These are phyloP conservation scores for Endothia cerciana DNA, from an alignment of 2,329 filamentous ascomycete species.

Conservation along the genomic window DNA sequence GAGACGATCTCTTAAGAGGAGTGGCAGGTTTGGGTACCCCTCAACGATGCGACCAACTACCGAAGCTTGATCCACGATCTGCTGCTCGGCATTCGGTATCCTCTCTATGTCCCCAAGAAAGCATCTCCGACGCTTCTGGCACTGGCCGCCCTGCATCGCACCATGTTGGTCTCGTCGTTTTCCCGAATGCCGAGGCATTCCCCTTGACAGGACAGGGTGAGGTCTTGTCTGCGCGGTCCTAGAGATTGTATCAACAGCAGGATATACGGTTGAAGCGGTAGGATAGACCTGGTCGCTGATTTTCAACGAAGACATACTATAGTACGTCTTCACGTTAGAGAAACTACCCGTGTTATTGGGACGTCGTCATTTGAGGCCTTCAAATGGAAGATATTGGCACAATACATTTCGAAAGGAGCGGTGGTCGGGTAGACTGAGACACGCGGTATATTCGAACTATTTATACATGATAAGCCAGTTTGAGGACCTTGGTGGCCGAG, in stretches of 20 bases:
- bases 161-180: not conserved
- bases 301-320: no score
- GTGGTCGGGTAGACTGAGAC: not conserved
- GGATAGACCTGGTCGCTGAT: no score
- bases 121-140: slow-evolving; percentile 16
- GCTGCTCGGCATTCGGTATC: slow-evolving; percentile 15
- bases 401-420: not conserved
- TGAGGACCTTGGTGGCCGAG: not conserved
- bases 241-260: not conserved
- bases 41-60: not conserved
- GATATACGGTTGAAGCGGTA: not conserved
- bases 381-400: not conserved
- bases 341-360: no score
- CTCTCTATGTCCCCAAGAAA: slow-evolving; percentile 13
- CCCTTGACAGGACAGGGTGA: not conserved
- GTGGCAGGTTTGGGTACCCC: not conserved
- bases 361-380: not conserved
- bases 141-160: not conserved
- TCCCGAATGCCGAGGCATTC: slow-evolving; percentile 28
- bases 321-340: no score
- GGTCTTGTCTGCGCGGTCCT: not conserved
- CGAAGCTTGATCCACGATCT: slow-evolving; percentile 10
- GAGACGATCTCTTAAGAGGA: not conserved
- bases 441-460: not conserved
- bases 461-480: not conserved